phyloP scores from a whole-genome alignment of 148 eudicot genomes.

The Vaccinium corymbosum region DNA sequence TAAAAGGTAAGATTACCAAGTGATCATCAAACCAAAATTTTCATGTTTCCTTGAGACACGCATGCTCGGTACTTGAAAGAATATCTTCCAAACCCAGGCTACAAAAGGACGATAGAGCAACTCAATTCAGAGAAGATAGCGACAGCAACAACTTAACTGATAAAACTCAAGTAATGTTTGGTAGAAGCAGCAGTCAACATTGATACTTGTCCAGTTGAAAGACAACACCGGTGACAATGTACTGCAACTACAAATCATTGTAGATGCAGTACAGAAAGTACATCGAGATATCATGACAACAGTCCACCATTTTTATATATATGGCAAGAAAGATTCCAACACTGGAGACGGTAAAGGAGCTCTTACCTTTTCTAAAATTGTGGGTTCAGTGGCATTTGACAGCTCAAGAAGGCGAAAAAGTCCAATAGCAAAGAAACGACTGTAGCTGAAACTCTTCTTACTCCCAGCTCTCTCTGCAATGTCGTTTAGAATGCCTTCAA shows the following conservation, averaged over 20 bases:
- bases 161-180: too few species aligned
- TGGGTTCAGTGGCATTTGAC: conserved; percentile 84
- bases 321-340: conserved; percentile 7
- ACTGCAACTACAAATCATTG: not conserved
- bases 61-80: not conserved
- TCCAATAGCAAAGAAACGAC: conserved; percentile 94
- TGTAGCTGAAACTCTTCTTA: conserved; percentile 73
- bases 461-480: conserved; percentile 77
- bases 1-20: not conserved
- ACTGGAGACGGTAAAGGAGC: conserved; percentile 5
- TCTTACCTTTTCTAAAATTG: conserved; percentile 73
- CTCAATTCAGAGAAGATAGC: not conserved
- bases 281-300: not conserved
- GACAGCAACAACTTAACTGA: too few species aligned
- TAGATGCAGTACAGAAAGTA: not conserved
- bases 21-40: not conserved
- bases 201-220: too few species aligned
- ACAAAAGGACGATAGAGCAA: not conserved
- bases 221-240: not conserved
- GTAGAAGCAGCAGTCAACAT: not conserved
- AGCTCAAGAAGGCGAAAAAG: conserved; percentile 91
- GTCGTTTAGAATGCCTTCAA: conserved; percentile 69
- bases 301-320: not conserved
- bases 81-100: not conserved
- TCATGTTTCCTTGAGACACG: not conserved